Conservation (phyloP, 2,329 filamentous ascomycete species). For the Fusarium sp. region DNA sequence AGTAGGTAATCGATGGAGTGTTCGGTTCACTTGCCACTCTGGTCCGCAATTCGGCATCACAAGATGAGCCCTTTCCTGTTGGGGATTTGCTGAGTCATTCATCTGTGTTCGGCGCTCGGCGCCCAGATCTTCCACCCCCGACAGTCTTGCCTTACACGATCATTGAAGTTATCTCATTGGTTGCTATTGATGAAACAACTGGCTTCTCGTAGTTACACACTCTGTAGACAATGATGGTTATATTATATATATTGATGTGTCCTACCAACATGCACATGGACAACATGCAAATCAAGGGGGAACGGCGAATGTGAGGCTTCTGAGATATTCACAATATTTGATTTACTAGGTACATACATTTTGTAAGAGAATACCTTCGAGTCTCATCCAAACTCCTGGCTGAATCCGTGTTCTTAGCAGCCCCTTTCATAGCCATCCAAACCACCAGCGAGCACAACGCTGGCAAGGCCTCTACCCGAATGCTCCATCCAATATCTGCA, state of each 20-base stretch:
- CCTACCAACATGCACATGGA: no score
- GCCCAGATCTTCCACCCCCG: conserved; percentile 38
- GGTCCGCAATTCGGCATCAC: conserved; percentile 45
- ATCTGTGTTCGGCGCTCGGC: conserved; percentile 12
- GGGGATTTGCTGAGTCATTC: conserved; percentile 39
- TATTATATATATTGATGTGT: no score
- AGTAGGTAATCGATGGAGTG: conserved; percentile 30
- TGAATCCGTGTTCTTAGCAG: background rate
- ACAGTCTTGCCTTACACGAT: background rate
- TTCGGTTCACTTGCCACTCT: conserved; percentile 43
- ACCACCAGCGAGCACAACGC: background rate
- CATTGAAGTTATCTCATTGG: conserved; percentile 19
- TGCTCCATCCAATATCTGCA: background rate
- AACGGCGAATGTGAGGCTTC: background rate
- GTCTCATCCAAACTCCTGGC: conserved; percentile 4
- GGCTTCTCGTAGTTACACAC: no score
- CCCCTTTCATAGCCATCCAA: background rate
- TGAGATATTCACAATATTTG: background rate
- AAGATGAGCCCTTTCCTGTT: conserved; percentile 41
- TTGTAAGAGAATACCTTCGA: background rate
- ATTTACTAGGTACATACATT: background rate
- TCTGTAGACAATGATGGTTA: no score
- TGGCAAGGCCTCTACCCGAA: background rate
- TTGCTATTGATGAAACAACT: background rate
- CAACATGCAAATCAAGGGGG: no score